These are phyloP conservation scores for Solanum lignicaule DNA, from an alignment of 257 asterid genomes.

Conservation along the genomic window DNA sequence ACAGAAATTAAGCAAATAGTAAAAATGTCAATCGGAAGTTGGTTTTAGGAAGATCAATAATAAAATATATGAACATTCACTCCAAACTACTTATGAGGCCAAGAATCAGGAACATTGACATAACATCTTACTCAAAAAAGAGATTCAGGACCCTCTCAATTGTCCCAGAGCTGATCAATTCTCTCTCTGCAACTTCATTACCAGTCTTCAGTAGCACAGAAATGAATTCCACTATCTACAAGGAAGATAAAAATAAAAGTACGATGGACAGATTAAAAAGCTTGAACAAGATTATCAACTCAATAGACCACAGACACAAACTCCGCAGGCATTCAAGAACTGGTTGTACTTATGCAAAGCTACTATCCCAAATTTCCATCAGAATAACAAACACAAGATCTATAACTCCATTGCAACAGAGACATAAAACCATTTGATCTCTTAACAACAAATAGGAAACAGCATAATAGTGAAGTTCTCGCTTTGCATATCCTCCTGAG, in stretches of 20 bases:
- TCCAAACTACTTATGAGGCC: neutral
- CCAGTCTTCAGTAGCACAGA: slow-evolving; percentile 81
- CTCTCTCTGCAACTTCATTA: slow-evolving; percentile 74
- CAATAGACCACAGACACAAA: neutral
- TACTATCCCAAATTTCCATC: neutral
- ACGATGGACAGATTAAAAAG: neutral
- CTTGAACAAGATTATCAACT: neutral
- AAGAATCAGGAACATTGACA: neutral
- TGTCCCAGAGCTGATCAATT: slow-evolving; percentile 73
- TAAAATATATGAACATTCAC: neutral
- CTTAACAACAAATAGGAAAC: neutral
- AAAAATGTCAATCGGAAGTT: neutral
- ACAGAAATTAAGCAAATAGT: neutral
- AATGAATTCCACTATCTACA: slow-evolving; percentile 78
- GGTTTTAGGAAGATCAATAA: neutral
- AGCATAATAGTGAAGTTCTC: neutral
- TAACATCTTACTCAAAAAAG: slow-evolving; percentile 69
- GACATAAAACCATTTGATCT: neutral
- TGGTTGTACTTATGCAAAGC: neutral
- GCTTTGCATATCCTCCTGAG: neutral
- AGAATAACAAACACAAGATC: neutral
- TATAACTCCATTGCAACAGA: neutral
- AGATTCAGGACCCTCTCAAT: slow-evolving; percentile 74
- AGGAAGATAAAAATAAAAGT: neutral
- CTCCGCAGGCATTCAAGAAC: neutral